These are phyloP conservation scores for Hericium rajendrae DNA, from an alignment of 768 basidiomycete genomes.

Conservation along the genomic window DNA sequence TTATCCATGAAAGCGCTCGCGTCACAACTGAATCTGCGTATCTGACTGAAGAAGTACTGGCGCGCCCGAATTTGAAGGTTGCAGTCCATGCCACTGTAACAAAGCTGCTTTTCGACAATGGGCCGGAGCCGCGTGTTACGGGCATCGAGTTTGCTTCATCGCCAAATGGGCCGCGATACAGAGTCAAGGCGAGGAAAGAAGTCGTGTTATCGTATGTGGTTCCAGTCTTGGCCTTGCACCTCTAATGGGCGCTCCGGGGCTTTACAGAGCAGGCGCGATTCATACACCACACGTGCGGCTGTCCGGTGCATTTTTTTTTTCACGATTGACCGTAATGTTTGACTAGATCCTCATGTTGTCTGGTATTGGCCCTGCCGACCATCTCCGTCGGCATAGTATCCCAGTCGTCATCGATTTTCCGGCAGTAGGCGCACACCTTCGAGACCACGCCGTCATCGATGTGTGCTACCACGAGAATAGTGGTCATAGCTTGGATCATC, in stretches of 20 bases:
- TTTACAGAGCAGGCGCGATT: slow-evolving; percentile 45
- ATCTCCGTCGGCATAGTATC: slow-evolving; percentile 45
- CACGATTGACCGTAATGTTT: not conserved
- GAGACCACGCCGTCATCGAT: slow-evolving; percentile 56
- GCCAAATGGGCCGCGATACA: slow-evolving; percentile 30
- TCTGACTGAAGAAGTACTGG: slow-evolving; percentile 53
- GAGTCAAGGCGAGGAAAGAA: slow-evolving; percentile 43
- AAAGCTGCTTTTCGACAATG: slow-evolving; percentile 38
- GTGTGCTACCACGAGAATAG: slow-evolving; percentile 43
- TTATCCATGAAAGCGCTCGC: slow-evolving; percentile 43
- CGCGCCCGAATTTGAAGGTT: slow-evolving; percentile 56
- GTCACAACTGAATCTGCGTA: slow-evolving; percentile 61
- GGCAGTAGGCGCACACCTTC: slow-evolving; percentile 64
- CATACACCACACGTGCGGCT: slow-evolving; percentile 46
- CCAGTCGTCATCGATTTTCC: slow-evolving; percentile 53
- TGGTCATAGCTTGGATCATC: slow-evolving; percentile 31
- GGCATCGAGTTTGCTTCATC: slow-evolving; percentile 48
- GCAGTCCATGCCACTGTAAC: slow-evolving; percentile 47
- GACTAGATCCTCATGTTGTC: slow-evolving; percentile 58
- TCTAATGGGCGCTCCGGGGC: not conserved
- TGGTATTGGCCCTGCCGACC: slow-evolving; percentile 60
- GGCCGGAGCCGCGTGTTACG: slow-evolving; percentile 33
- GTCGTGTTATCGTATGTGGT: slow-evolving; percentile 48
- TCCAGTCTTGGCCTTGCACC: not conserved
- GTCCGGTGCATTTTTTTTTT: not conserved